These are phyloP conservation scores for Parathielavia appendiculata DNA, from an alignment of 495 filamentous ascomycete species.

Conservation along the genomic window DNA sequence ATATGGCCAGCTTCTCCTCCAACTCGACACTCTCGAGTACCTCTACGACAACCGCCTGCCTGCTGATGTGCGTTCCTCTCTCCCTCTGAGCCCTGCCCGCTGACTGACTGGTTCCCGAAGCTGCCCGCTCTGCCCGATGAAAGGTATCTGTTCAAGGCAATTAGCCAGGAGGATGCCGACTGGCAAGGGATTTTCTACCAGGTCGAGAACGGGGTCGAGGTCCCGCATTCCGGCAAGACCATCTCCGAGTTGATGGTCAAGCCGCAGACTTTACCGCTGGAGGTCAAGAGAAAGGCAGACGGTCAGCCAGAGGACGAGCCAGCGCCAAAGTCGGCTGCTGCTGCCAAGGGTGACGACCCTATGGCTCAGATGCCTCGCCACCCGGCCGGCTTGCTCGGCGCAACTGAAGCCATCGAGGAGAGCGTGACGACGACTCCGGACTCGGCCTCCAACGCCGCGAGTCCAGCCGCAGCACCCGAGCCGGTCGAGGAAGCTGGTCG, in stretches of 20 bases:
- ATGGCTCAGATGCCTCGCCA: slow-evolving; percentile 33
- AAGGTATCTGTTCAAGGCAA: slow-evolving; percentile 31
- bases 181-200: slow-evolving; percentile 28
- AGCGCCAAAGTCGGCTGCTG: slow-evolving; percentile 32
- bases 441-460: slow-evolving; percentile 37
- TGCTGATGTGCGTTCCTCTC: slow-evolving; percentile 36
- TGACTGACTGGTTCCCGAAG: slow-evolving; percentile 24
- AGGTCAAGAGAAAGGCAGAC: slow-evolving; percentile 38
- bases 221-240: slow-evolving; percentile 32
- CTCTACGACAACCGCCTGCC: slow-evolving; percentile 36
- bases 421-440: slow-evolving; percentile 25
- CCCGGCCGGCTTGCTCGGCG: slow-evolving; percentile 40
- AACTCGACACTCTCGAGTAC: slow-evolving; percentile 32
- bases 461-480: slow-evolving; percentile 34
- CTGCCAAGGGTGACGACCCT: slow-evolving; percentile 25
- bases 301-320: slow-evolving; percentile 39
- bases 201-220: slow-evolving; percentile 29
- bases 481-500: slow-evolving; percentile 20
- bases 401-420: slow-evolving; percentile 36
- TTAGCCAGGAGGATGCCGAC: slow-evolving; percentile 31
- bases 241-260: slow-evolving; percentile 28
- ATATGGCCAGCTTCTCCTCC: slow-evolving; percentile 33
- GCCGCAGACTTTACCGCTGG: slow-evolving; percentile 23
- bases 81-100: not conserved
- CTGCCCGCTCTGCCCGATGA: slow-evolving; percentile 28